Percentiles rank a stretch among this genome's conserved stretches.
Evolutionary conservation across 306 rosid species (phyloP).

Genomic region (Oxytropis ochrocephala): DNA sequence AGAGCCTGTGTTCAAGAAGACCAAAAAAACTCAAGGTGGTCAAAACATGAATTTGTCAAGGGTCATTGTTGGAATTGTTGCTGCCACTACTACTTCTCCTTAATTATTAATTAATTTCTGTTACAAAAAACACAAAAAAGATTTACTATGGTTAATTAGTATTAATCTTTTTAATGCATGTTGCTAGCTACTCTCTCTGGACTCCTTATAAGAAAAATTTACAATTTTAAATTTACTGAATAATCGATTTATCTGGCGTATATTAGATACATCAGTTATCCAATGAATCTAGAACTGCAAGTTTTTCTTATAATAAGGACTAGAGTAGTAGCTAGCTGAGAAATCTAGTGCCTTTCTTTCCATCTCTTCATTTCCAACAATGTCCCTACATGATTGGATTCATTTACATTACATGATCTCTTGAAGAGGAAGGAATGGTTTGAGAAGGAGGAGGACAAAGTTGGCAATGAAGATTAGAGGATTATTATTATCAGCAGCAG

Average conservation of each 20-base stretch:
- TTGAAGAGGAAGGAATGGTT: constrained; percentile 24
- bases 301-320: too few relatives aligned
- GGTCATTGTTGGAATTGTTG: background rate
- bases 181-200: too few relatives aligned
- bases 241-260: too few relatives aligned
- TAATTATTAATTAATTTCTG: background rate
- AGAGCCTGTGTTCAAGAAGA: constrained; percentile 59
- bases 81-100: constrained; percentile 34
- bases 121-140: too few relatives aligned
- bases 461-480: constrained; percentile 45
- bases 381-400: constrained; percentile 23
- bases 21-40: constrained; percentile 44
- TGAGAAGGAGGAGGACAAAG: constrained; percentile 47
- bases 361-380: constrained; percentile 38
- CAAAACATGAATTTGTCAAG: constrained; percentile 35
- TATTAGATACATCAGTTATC: too few relatives aligned
- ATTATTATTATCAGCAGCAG: constrained; percentile 15
- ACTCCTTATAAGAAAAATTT: too few relatives aligned
- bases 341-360: constrained; percentile 1
- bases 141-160: constrained; percentile 13
- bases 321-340: too few relatives aligned
- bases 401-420: constrained; percentile 7
- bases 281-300: too few relatives aligned
- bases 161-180: constrained; percentile 18
- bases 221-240: too few relatives aligned